Percentiles rank a stretch among this genome's conserved stretches.
Conservation (phyloP, 129 eudicot genomes). For the Apium graveolens region DNA sequence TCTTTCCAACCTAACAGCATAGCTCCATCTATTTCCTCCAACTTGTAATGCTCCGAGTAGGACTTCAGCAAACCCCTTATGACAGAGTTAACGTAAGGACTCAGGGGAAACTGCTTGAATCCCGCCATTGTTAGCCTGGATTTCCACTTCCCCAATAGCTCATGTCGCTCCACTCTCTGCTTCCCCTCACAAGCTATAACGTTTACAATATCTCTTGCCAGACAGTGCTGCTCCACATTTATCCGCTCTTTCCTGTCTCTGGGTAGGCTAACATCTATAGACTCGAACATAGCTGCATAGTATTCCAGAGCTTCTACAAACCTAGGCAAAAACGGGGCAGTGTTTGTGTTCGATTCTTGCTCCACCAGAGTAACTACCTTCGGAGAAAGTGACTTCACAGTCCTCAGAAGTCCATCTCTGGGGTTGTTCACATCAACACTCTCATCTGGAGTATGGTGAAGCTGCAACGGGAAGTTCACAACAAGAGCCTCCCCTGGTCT, state of each 20-base stretch:
- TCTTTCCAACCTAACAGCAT: constrained; percentile 91
- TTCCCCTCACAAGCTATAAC: constrained; percentile 86
- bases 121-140: constrained; percentile 90
- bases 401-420: constrained; percentile 66
- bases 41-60: constrained; percentile 75
- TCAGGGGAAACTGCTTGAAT: constrained; percentile 64
- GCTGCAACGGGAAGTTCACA: constrained; percentile 81
- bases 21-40: constrained; percentile 82
- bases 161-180: constrained; percentile 86
- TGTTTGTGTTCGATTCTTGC: constrained; percentile 92
- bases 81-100: constrained; percentile 82
- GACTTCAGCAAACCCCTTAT: constrained; percentile 55
- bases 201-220: constrained; percentile 87
- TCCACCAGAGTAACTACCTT: constrained; percentile 79
- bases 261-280: constrained; percentile 59
- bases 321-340: constrained; percentile 71
- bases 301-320: constrained; percentile 65
- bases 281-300: constrained; percentile 82
- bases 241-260: constrained; percentile 69
- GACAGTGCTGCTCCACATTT: constrained; percentile 80
- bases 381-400: constrained; percentile 73
- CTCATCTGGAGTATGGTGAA: constrained; percentile 91
- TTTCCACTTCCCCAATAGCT: constrained; percentile 80
- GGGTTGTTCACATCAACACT: constrained; percentile 89
- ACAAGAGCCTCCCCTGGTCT: constrained; percentile 77